Conservation (phyloP, 352 stramenopile species). For the Phytophthora agathidicida region DNA sequence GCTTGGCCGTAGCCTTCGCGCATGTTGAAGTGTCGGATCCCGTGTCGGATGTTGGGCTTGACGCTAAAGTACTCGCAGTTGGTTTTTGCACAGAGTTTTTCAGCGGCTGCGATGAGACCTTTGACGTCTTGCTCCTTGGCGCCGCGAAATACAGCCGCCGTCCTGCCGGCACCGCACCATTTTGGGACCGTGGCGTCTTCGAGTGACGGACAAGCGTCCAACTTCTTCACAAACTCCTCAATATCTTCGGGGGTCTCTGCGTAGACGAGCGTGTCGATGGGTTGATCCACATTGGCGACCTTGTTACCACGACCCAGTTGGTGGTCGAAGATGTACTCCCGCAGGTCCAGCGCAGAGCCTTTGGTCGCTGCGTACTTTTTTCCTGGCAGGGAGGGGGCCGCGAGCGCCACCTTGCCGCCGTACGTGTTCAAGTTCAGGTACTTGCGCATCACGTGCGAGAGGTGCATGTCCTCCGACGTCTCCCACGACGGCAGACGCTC, state of each 20-base stretch:
- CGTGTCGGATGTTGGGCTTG: conserved; percentile 59
- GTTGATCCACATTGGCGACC: conserved; percentile 46
- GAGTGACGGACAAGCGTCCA: conserved; percentile 33
- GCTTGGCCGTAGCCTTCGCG: conserved; percentile 55
- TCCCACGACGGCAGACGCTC: conserved; percentile 54
- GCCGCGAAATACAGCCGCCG: conserved; percentile 59
- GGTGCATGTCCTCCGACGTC: conserved; percentile 66
- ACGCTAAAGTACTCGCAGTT: conserved; percentile 58
- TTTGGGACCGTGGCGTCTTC: conserved; percentile 2
- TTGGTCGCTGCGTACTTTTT: conserved; percentile 48
- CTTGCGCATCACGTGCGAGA: conserved; percentile 68
- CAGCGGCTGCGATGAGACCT: conserved; percentile 42
- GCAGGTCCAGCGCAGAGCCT: conserved; percentile 53
- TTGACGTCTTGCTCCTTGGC: conserved; percentile 52
- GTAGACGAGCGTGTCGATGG: conserved; percentile 60
- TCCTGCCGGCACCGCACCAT: conserved; percentile 53
- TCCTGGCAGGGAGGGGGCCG: conserved; percentile 41
- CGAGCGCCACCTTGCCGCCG: conserved; percentile 47
- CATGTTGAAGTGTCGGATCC: conserved; percentile 70
- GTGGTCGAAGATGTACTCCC: conserved; percentile 67
- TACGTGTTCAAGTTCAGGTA: conserved; percentile 75
- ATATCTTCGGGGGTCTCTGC: conserved; percentile 54
- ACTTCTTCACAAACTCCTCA: conserved; percentile 42
- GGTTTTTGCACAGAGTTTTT: conserved; percentile 48
- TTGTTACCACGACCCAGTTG: conserved; percentile 67